These are phyloP conservation scores for Chalaropsis ovoidea DNA, from an alignment of 2,329 filamentous ascomycete species.

Conservation along the genomic window DNA sequence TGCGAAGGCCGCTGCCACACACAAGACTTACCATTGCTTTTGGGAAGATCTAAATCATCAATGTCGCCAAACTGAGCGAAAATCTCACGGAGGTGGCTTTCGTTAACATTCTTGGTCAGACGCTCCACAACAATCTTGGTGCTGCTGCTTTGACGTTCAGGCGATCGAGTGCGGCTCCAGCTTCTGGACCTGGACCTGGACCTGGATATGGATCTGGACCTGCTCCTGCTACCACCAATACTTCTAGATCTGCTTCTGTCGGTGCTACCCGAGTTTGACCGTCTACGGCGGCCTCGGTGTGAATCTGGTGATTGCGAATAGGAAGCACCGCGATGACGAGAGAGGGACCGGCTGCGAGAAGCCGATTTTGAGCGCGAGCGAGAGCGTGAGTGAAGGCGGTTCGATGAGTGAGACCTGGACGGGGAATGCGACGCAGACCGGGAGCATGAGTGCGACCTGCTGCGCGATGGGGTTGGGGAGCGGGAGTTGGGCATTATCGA, in stretches of 20 bases:
- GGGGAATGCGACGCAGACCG: slow-evolving; percentile 29
- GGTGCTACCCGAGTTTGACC: slow-evolving; percentile 22
- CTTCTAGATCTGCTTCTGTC: slow-evolving; percentile 31
- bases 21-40: slow-evolving; percentile 64
- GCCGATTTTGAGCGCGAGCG: background rate
- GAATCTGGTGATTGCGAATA: background rate
- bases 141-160: background rate
- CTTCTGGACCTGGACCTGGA: slow-evolving; percentile 28
- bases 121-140: slow-evolving; percentile 86
- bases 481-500: slow-evolving; percentile 4
- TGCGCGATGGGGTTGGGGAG: slow-evolving; percentile 14
- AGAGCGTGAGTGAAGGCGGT: background rate
- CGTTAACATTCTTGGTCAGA: slow-evolving; percentile 87
- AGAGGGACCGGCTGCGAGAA: background rate
- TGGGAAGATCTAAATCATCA: slow-evolving; percentile 75
- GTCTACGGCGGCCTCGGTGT: background rate
- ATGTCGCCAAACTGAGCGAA: slow-evolving; percentile 83
- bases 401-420: slow-evolving; percentile 25
- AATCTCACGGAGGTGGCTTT: slow-evolving; percentile 79
- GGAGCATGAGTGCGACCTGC: slow-evolving; percentile 13
- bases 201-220: too few relatives aligned
- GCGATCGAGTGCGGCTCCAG: slow-evolving; percentile 31
- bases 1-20: background rate
- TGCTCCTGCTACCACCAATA: background rate
- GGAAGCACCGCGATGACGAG: background rate